Base-by-base conservation (phyloP, 2,329 filamentous ascomycete species). In the Geosmithia morbida region DNA sequence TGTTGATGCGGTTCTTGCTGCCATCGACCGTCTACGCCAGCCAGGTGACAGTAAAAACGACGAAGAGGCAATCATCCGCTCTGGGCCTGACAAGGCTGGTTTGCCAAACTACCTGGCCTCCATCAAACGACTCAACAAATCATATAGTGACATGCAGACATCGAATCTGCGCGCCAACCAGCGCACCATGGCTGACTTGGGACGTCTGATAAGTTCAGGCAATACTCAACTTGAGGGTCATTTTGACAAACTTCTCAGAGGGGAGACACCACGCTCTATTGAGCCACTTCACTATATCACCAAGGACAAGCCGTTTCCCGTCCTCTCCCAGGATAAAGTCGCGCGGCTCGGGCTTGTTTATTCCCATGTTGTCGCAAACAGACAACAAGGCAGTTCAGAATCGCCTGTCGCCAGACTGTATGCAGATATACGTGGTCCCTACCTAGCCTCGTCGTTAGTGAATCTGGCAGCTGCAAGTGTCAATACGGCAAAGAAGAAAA, bases 151-250 rank as follows among this genome's bases (percentile, higher is more conserved):
- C 51, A 83, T 98, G 67, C 85, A 85, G 60, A 75, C 85, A 2
- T 90, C 90, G n/a, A 96, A 96, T 55, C 69, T 98, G 46, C 81
- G 87, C 48, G 85, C 89, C 10, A 97, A 96, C 50, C 89, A 97
- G 61, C 83, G 89, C 61, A 88, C 88, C 2, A 85, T 92, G 48
- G 69, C 79, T 43, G 88, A 96, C 51, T 76, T 95, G 48, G 83
- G 78, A 47, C 76, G 80, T 10, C 71, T 98, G 37, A 71, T 96
- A 50, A 85, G 82, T 56, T 77, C 79, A 4, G 92, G 88, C 20
- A 88, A 85, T 53, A 77, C 79, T 13, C 87, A 94, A 60, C 71
- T 98, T 30, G 88, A 97, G 63, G 80, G 80, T 48, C 76, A 90
- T 48, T 94, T 96, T 59, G 79, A 88, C 51, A 81, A 83, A 50